Conservation (phyloP, 352 stramenopile species). For the Phytopythium cucurbitacearum region DNA sequence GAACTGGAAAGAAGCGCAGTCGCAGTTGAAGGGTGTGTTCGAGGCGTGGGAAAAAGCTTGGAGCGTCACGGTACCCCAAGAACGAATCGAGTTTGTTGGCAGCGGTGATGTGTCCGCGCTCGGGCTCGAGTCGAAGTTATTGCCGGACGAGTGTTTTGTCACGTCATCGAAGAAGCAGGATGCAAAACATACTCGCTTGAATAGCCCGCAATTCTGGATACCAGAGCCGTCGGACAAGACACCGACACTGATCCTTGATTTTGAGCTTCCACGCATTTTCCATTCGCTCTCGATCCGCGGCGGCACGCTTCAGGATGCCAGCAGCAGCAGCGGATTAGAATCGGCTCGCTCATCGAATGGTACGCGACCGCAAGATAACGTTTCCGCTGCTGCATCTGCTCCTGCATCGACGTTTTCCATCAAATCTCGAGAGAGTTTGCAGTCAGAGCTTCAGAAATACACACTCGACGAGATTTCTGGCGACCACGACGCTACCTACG, state of each 20-base stretch:
- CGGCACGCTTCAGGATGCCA: constrained; percentile 26
- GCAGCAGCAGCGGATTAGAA: constrained; percentile 1
- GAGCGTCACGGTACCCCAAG: constrained; percentile 6
- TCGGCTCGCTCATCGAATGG: background rate
- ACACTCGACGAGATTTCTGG: constrained; percentile 42
- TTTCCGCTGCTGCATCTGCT: background rate
- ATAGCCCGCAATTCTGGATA: constrained; percentile 54
- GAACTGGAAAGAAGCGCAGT: constrained; percentile 32
- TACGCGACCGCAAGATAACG: background rate
- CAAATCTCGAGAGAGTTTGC: constrained; percentile 25
- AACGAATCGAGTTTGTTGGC: constrained; percentile 13
- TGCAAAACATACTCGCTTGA: constrained; percentile 54
- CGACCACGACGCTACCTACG: constrained; percentile 60
- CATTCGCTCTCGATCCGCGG: constrained; percentile 58
- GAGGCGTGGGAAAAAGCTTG: constrained; percentile 36
- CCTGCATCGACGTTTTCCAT: constrained; percentile 41
- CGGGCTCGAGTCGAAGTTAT: constrained; percentile 52
- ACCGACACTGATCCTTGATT: constrained; percentile 62
- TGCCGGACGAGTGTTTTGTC: constrained; percentile 53
- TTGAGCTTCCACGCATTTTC: constrained; percentile 66
- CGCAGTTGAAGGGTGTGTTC: constrained; percentile 19
- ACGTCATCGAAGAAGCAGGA: constrained; percentile 54
- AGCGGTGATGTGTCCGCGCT: constrained; percentile 51
- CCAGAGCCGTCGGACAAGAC: constrained; percentile 42
- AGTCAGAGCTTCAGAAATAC: constrained; percentile 27